A percentile compares a stretch with the other conserved stretches of the same genome.
These are phyloP conservation scores for Aspergillus caelatus DNA, from an alignment of 2,329 filamentous ascomycete species.

Conservation along the genomic window DNA sequence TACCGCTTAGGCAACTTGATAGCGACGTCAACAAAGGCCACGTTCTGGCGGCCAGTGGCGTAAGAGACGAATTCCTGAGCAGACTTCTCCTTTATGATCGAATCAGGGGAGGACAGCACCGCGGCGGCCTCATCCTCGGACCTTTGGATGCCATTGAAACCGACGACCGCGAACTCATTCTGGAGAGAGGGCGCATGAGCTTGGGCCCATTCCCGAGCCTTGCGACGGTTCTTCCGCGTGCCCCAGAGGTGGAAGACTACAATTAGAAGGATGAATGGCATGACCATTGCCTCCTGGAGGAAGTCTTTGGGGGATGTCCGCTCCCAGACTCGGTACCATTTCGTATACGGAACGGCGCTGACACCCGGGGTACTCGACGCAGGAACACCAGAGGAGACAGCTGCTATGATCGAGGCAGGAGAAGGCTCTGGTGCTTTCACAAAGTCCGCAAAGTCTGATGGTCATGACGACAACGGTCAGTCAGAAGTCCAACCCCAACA, in stretches of 20 bases:
- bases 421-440: constrained; percentile 73
- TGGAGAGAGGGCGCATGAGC: constrained; percentile 72
- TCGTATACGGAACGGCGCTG: constrained; percentile 71
- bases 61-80: constrained; percentile 86
- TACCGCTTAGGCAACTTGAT: constrained; percentile 81
- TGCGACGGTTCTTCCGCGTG: constrained; percentile 74
- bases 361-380: constrained; percentile 53
- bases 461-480: constrained; percentile 1
- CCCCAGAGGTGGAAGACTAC: constrained; percentile 81
- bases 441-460: constrained; percentile 89
- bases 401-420: constrained; percentile 51
- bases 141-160: constrained; percentile 66
- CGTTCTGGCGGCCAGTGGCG: constrained; percentile 87
- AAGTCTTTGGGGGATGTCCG: constrained; percentile 83
- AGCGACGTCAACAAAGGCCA: constrained; percentile 86
- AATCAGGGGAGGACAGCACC: constrained; percentile 55
- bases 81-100: constrained; percentile 80
- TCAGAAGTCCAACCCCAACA: neutral
- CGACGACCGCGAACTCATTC: constrained; percentile 84
- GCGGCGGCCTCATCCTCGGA: constrained; percentile 44
- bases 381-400: constrained; percentile 38
- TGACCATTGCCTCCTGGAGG: constrained; percentile 79
- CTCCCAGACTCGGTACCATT: constrained; percentile 97
- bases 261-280: constrained; percentile 73
- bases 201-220: constrained; percentile 78